A percentile compares a stretch with the other conserved stretches of the same genome.
These are phyloP conservation scores for Podila epicladia DNA, from an alignment of 192 early-diverging fungal species.

Conservation along the genomic window DNA sequence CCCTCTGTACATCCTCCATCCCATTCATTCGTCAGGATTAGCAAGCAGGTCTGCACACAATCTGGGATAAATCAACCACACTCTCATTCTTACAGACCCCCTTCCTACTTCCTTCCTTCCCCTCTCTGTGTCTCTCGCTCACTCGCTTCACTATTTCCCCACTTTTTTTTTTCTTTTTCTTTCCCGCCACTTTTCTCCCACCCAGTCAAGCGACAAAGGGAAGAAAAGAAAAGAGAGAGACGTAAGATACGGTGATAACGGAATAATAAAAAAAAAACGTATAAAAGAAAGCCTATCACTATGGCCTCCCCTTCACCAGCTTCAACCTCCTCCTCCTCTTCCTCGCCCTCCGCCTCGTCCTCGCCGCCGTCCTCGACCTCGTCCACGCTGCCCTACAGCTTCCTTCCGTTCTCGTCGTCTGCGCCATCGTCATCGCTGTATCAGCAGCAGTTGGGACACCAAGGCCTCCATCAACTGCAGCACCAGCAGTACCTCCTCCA, in stretches of 20 bases:
- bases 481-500: neutral
- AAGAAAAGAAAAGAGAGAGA: neutral
- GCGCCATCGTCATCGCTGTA: neutral
- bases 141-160: neutral
- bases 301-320: slow-evolving; percentile 8
- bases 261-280: neutral
- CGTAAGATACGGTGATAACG: neutral
- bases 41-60: neutral
- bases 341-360: slow-evolving; percentile 1
- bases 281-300: neutral
- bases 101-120: neutral
- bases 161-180: slow-evolving; percentile 1
- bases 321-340: neutral
- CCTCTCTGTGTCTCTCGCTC: no score
- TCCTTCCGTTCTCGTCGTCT: neutral
- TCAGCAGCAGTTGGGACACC: neutral
- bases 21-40: slow-evolving; percentile 4
- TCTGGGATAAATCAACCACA: slow-evolving; percentile 1
- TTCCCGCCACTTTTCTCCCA: neutral
- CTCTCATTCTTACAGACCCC: neutral
- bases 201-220: neutral
- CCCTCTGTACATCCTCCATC: slow-evolving; percentile 1
- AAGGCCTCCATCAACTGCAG: neutral
- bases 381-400: neutral
- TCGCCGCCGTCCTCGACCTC: slow-evolving; percentile 3